phyloP scores from a whole-genome alignment of 1,284 basidiomycete genomes.

The Tremellales sp. region DNA sequence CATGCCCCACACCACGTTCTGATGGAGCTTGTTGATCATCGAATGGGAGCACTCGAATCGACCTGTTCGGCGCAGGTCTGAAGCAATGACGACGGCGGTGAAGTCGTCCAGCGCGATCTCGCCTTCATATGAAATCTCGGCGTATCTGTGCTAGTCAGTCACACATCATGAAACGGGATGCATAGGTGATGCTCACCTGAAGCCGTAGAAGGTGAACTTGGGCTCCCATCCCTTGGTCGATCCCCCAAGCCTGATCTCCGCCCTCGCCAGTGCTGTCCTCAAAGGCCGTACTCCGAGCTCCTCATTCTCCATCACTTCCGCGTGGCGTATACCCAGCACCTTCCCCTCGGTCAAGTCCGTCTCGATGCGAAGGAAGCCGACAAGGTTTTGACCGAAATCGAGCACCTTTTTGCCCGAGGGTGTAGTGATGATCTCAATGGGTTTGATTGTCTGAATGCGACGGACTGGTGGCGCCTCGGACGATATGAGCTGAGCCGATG shows the following conservation, averaged over 20 bases:
- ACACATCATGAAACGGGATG: background rate
- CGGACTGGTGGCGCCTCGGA: slow-evolving; percentile 34
- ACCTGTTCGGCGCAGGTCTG: slow-evolving; percentile 31
- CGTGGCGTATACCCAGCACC: slow-evolving; percentile 20
- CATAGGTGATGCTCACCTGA: slow-evolving; percentile 18
- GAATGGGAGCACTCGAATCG: slow-evolving; percentile 30
- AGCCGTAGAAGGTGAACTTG: slow-evolving; percentile 39
- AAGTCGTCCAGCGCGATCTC: slow-evolving; percentile 14
- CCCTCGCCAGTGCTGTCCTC: slow-evolving; percentile 18
- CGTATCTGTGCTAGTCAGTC: slow-evolving; percentile 13
- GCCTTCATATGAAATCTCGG: slow-evolving; percentile 13
- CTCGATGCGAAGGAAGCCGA: slow-evolving; percentile 28
- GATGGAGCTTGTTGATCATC: slow-evolving; percentile 29
- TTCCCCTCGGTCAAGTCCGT: slow-evolving; percentile 6
- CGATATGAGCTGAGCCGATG: slow-evolving; percentile 18
- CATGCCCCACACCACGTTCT: slow-evolving; percentile 33
- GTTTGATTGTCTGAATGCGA: slow-evolving; percentile 14
- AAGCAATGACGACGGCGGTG: slow-evolving; percentile 27
- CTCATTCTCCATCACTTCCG: slow-evolving; percentile 35
- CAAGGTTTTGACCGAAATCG: slow-evolving; percentile 42
- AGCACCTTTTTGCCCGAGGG: slow-evolving; percentile 28
- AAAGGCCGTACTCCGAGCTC: slow-evolving; percentile 33
- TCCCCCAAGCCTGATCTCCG: slow-evolving; percentile 19
- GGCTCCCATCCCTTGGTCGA: slow-evolving; percentile 26
- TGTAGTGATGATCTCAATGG: slow-evolving; percentile 28